phyloP scores from a whole-genome alignment of 2,329 filamentous ascomycete species.

The Geosmithia morbida region DNA sequence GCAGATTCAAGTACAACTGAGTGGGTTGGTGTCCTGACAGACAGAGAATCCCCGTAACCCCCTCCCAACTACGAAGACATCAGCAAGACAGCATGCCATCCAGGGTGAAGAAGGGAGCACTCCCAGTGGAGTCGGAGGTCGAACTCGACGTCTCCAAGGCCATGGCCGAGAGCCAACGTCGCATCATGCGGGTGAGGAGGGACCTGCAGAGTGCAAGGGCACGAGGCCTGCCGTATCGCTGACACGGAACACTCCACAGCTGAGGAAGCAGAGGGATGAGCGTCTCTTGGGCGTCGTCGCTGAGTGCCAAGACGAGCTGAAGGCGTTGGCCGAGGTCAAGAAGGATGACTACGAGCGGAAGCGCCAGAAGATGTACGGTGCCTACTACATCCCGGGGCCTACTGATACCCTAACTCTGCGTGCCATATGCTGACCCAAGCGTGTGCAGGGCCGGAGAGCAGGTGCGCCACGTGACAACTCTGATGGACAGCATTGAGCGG shows the following conservation, averaged over 20 bases:
- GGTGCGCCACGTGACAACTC: neutral
- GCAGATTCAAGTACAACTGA: too few relatives aligned
- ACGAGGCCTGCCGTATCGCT: neutral
- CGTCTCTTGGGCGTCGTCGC: neutral
- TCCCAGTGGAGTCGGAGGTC: neutral
- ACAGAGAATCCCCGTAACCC: too few relatives aligned
- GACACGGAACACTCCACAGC: neutral
- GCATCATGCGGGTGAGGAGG: neutral
- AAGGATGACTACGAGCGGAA: neutral
- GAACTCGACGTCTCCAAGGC: neutral
- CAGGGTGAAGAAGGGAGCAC: neutral
- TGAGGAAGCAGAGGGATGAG: constrained; percentile 1
- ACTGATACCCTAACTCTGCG: neutral
- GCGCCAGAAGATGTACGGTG: neutral
- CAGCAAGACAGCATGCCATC: neutral
- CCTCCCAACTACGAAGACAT: neutral
- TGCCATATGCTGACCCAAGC: neutral
- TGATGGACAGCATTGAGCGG: constrained; percentile 1
- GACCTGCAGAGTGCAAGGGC: neutral
- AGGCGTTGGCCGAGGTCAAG: neutral
- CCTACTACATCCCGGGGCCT: neutral
- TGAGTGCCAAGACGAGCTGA: neutral
- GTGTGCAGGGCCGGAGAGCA: constrained; percentile 1
- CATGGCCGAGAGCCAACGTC: neutral
- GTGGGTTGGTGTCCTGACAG: too few relatives aligned